Percentiles rank a stretch among this genome's conserved stretches.
phyloP scores from a whole-genome alignment of 371 early-diverging fungal species.

The Apophysomyces variabilis region DNA sequence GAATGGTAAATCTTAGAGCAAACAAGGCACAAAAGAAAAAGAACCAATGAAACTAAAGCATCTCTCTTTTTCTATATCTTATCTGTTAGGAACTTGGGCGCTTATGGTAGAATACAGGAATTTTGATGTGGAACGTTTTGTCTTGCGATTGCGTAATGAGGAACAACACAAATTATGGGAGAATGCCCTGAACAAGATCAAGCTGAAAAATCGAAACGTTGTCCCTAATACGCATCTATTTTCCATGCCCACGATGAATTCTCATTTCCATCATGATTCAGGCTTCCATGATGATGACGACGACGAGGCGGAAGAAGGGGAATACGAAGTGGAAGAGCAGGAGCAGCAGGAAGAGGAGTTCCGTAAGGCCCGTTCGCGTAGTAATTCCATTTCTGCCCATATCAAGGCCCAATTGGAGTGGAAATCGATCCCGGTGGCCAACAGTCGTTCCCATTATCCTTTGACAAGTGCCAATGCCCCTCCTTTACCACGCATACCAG shows the following conservation, averaged over 20 bases:
- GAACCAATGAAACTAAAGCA: no score
- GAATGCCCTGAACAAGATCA: constrained; percentile 64
- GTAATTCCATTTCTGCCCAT: constrained; percentile 36
- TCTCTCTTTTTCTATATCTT: not conserved
- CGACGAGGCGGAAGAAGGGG: constrained; percentile 50
- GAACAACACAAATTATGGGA: constrained; percentile 93
- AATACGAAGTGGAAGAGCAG: constrained; percentile 40
- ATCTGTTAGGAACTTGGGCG: constrained; percentile 46
- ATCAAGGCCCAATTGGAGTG: constrained; percentile 22
- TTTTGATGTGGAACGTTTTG: constrained; percentile 79
- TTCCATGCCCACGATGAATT: constrained; percentile 37
- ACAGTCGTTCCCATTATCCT: constrained; percentile 14
- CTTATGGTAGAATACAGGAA: constrained; percentile 77
- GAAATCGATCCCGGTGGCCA: constrained; percentile 1
- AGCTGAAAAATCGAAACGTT: constrained; percentile 20
- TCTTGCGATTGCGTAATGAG: constrained; percentile 82
- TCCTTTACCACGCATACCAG: constrained; percentile 42
- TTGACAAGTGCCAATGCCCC: constrained; percentile 43
- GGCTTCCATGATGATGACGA: constrained; percentile 41
- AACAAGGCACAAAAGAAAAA: no score
- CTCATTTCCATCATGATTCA: constrained; percentile 28
- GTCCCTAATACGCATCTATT: constrained; percentile 32
- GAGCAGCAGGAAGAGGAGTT: constrained; percentile 20
- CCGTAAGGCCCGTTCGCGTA: constrained; percentile 22
- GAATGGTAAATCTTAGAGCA: constrained; percentile 10